A percentile compares a stretch with the other conserved stretches of the same genome.
Evolutionary conservation across 2,329 filamentous ascomycete species (phyloP).

Genomic region (Fusarium goolgardi): DNA sequence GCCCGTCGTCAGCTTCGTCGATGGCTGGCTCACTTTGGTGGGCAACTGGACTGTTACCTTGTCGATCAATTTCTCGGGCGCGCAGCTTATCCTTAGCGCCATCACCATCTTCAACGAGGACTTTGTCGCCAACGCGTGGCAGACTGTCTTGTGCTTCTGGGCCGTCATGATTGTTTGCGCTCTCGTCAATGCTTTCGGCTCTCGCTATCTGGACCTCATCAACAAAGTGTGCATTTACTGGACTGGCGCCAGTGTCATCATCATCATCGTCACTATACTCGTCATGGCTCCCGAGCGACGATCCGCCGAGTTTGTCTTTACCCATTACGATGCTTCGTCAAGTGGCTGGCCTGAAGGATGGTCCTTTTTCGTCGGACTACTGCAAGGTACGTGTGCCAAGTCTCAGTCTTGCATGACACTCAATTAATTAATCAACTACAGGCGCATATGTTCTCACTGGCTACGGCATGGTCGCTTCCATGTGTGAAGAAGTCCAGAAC

Average conservation of each 20-base stretch:
- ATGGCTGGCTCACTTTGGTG: constrained; percentile 78
- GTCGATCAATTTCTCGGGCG: constrained; percentile 77
- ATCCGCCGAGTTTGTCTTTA: constrained; percentile 73
- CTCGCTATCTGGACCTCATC: constrained; percentile 69
- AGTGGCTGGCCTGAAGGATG: constrained; percentile 76
- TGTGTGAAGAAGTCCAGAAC: constrained; percentile 72
- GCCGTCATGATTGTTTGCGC: constrained; percentile 73
- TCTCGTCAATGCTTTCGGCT: constrained; percentile 73
- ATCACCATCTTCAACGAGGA: constrained; percentile 73
- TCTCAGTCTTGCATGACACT: not conserved
- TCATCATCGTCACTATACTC: constrained; percentile 77
- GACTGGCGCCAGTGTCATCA: constrained; percentile 74
- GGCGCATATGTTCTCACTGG: constrained; percentile 58
- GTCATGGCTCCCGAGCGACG: constrained; percentile 73
- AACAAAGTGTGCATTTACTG: constrained; percentile 80
- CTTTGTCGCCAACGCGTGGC: constrained; percentile 72
- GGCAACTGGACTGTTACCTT: constrained; percentile 78
- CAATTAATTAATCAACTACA: constrained; percentile 35
- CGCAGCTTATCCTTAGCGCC: constrained; percentile 74
- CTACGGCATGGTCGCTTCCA: constrained; percentile 65
- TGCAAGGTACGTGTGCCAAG: constrained; percentile 59
- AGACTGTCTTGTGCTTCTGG: constrained; percentile 80
- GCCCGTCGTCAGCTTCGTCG: constrained; percentile 74
- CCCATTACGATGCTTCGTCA: constrained; percentile 74
- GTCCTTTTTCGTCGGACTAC: constrained; percentile 65